A percentile compares a stretch with the other conserved stretches of the same genome.
phyloP scores from a whole-genome alignment of 2,329 filamentous ascomycete species.

The Falciphora oryzae region DNA sequence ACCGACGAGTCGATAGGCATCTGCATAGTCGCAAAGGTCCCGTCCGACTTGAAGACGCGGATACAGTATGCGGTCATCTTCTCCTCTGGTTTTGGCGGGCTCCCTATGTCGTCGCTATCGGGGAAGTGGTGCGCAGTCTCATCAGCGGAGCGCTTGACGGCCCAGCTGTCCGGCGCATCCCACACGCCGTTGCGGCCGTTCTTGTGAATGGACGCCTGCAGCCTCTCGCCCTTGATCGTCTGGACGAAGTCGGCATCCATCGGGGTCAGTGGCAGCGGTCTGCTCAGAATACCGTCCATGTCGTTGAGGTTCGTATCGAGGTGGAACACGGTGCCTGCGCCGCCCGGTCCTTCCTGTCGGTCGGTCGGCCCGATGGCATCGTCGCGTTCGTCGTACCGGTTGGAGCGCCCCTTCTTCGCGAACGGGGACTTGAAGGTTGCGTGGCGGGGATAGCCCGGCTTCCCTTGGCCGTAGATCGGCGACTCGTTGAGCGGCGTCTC shows the following conservation, averaged over 20 bases:
- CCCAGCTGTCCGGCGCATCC: slow-evolving; percentile 97
- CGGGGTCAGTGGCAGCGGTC: slow-evolving; percentile 64
- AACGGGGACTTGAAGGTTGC: slow-evolving; percentile 57
- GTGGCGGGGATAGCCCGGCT: slow-evolving; percentile 33
- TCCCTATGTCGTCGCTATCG: slow-evolving; percentile 64
- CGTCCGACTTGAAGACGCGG: slow-evolving; percentile 88
- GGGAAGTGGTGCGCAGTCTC: slow-evolving; percentile 50
- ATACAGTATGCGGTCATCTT: slow-evolving; percentile 80
- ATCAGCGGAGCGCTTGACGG: slow-evolving; percentile 69
- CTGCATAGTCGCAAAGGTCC: slow-evolving; percentile 88
- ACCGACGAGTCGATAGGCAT: slow-evolving; percentile 80
- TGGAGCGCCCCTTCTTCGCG: slow-evolving; percentile 46
- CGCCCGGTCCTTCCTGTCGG: slow-evolving; percentile 34
- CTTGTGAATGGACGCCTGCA: slow-evolving; percentile 17
- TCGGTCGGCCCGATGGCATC: slow-evolving; percentile 57
- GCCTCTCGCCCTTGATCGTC: slow-evolving; percentile 37
- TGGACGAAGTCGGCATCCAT: slow-evolving; percentile 52
- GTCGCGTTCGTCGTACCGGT: slow-evolving; percentile 47
- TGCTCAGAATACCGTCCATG: slow-evolving; percentile 85
- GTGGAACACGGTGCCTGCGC: slow-evolving; percentile 56
- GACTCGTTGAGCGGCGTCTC: slow-evolving; percentile 32
- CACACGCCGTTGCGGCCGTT: slow-evolving; percentile 55
- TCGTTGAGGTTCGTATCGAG: slow-evolving; percentile 85
- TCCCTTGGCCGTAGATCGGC: slow-evolving; percentile 32
- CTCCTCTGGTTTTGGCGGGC: slow-evolving; percentile 65